Evolutionary conservation across 345 rosid species (phyloP).

Genomic region (Corymbia maculata): DNA sequence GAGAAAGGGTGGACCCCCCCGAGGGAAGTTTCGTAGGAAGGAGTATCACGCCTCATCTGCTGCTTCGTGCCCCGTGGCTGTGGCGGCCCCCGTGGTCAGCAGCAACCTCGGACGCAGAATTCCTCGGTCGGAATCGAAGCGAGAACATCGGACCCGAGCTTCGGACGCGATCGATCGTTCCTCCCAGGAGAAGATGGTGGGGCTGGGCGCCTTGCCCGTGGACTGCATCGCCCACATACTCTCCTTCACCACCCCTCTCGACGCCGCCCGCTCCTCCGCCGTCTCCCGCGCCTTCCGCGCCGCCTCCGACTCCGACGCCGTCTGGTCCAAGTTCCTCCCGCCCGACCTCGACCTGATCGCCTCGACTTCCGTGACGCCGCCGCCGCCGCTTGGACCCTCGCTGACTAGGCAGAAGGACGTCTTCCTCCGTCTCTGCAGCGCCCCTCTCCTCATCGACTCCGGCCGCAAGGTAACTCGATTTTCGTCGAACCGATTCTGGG

Average conservation of each 20-base stretch:
- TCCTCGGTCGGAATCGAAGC: not conserved
- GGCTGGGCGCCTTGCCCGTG: slow-evolving; percentile 13
- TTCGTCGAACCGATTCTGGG: not conserved
- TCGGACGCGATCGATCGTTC: not conserved
- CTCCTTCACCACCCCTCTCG: slow-evolving; percentile 25
- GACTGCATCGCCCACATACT: slow-evolving; percentile 26
- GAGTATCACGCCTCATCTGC: no score
- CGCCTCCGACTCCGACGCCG: slow-evolving; percentile 32
- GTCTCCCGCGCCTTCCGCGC: slow-evolving; percentile 27
- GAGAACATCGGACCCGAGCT: not conserved
- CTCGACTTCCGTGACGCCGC: not conserved
- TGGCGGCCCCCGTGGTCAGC: no score
- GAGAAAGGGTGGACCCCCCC: no score
- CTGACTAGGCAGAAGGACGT: slow-evolving; percentile 27
- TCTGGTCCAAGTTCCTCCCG: slow-evolving; percentile 45
- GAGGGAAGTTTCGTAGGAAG: no score
- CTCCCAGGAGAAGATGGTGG: not conserved
- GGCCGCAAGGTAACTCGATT: slow-evolving; percentile 29
- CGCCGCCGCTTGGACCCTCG: not conserved
- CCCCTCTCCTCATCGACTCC: slow-evolving; percentile 22
- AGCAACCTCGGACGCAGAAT: no score
- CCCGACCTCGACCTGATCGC: slow-evolving; percentile 14
- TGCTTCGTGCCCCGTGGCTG: no score
- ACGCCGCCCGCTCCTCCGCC: slow-evolving; percentile 20
- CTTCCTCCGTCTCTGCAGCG: slow-evolving; percentile 28